Evolutionary conservation across 345 rosid species (phyloP).

Genomic region (Hibiscus mutabilis): DNA sequence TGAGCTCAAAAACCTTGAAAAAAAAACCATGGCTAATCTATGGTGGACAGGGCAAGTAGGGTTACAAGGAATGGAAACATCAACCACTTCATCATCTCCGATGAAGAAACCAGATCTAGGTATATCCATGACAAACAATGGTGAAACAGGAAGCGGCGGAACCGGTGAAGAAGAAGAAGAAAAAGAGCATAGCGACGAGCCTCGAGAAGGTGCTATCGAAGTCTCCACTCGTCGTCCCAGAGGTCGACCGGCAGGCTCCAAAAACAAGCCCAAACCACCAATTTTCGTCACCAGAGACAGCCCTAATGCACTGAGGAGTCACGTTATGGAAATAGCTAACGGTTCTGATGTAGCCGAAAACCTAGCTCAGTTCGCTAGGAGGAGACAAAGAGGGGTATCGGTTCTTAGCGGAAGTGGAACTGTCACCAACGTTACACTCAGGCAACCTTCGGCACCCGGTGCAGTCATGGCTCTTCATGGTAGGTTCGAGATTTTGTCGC

Average conservation of each 20-base stretch:
- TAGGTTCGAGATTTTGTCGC: slow-evolving; percentile 40
- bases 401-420: slow-evolving; percentile 57
- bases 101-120: slow-evolving; percentile 70
- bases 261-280: slow-evolving; percentile 58
- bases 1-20: background rate
- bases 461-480: slow-evolving; percentile 47
- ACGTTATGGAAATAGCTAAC: slow-evolving; percentile 56
- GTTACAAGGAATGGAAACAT: slow-evolving; percentile 43
- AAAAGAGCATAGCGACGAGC: slow-evolving; percentile 49
- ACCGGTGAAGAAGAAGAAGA: slow-evolving; percentile 37
- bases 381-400: slow-evolving; percentile 51
- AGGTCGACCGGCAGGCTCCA: slow-evolving; percentile 59
- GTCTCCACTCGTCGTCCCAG: slow-evolving; percentile 53
- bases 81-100: slow-evolving; percentile 49
- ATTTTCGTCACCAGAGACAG: slow-evolving; percentile 64
- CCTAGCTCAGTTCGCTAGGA: slow-evolving; percentile 51
- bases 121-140: slow-evolving; percentile 48
- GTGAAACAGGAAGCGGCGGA: slow-evolving; percentile 31
- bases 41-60: slow-evolving; percentile 70
- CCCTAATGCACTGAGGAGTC: slow-evolving; percentile 61
- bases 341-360: slow-evolving; percentile 54
- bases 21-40: slow-evolving; percentile 14
- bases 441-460: slow-evolving; percentile 40
- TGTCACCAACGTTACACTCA: slow-evolving; percentile 57
- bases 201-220: slow-evolving; percentile 58